Conservation (phyloP, 495 filamentous ascomycete genomes). For the Podospora australis region DNA sequence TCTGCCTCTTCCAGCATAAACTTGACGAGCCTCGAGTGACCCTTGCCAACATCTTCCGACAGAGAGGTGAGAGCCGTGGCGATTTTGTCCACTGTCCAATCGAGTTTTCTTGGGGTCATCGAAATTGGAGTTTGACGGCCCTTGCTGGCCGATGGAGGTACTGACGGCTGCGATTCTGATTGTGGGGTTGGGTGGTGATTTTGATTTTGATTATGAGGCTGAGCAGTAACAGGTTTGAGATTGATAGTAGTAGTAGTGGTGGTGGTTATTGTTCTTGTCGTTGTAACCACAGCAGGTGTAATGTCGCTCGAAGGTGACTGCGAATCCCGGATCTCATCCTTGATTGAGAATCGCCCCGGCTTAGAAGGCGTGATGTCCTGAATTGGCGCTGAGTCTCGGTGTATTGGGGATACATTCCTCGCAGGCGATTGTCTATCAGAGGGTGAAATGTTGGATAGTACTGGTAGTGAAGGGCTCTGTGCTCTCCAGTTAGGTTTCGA, state of each 20-base stretch:
- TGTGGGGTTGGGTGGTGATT: background rate
- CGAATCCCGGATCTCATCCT: constrained; percentile 11
- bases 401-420: background rate
- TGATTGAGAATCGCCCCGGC: background rate
- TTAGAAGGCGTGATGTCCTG: background rate
- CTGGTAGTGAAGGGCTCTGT: background rate
- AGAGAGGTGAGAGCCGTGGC: constrained; percentile 24
- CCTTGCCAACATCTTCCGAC: constrained; percentile 26
- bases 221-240: too few species aligned
- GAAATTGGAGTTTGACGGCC: constrained; percentile 24
- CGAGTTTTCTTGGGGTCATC: constrained; percentile 29
- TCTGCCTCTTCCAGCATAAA: constrained; percentile 37
- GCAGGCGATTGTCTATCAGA: background rate
- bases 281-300: too few species aligned
- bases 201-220: too few species aligned
- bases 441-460: background rate
- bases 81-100: constrained; percentile 33
- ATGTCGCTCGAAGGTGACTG: constrained; percentile 6
- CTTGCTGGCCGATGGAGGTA: background rate
- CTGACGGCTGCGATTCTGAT: constrained; percentile 7
- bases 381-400: background rate
- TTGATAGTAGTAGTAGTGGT: too few species aligned
- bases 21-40: constrained; percentile 33
- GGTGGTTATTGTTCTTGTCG: too few species aligned
- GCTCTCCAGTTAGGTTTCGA: background rate